Percentiles rank a stretch among this genome's conserved stretches.
Evolutionary conservation across 176 grass and related monocot species (phyloP).

Genomic region (Oryza glaberrima): DNA sequence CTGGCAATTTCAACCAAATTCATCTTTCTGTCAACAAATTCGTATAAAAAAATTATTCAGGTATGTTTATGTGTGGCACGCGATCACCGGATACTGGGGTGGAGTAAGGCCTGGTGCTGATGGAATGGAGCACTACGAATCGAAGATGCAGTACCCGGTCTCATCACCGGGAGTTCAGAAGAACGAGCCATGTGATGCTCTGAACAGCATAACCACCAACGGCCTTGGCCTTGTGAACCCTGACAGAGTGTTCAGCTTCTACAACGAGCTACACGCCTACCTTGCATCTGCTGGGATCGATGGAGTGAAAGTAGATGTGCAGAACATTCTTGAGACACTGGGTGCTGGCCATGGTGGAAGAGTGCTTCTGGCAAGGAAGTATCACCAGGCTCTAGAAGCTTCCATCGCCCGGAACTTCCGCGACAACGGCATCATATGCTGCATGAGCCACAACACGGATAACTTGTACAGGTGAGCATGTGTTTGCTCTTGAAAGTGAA

Average conservation of each 20-base stretch:
- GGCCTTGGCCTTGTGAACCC: slow-evolving; percentile 85
- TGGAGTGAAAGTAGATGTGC: slow-evolving; percentile 88
- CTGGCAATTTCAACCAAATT: not conserved
- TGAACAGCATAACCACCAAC: slow-evolving; percentile 64
- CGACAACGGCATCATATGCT: slow-evolving; percentile 80
- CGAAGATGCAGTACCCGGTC: slow-evolving; percentile 71
- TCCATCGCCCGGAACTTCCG: slow-evolving; percentile 71
- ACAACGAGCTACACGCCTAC: slow-evolving; percentile 82
- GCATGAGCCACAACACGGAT: slow-evolving; percentile 95
- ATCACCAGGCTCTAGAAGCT: slow-evolving; percentile 82
- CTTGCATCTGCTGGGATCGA: slow-evolving; percentile 72
- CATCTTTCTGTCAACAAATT: slow-evolving; percentile 10
- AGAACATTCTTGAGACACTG: slow-evolving; percentile 86
- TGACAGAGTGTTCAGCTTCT: slow-evolving; percentile 71
- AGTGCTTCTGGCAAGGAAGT: slow-evolving; percentile 75
- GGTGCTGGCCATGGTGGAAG: slow-evolving; percentile 75
- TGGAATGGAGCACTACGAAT: slow-evolving; percentile 71
- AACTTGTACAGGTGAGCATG: slow-evolving; percentile 66
- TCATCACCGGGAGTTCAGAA: slow-evolving; percentile 61
- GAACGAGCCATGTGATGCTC: slow-evolving; percentile 56
- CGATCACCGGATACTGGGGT: slow-evolving; percentile 94
- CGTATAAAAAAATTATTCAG: slow-evolving; percentile 34
- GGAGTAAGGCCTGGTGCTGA: slow-evolving; percentile 56
- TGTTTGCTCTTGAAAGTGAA: not conserved
- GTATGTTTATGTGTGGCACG: slow-evolving; percentile 84